Evolutionary conservation across 441 rosid species (phyloP).

Genomic region (Gossypium schwendimanii): DNA sequence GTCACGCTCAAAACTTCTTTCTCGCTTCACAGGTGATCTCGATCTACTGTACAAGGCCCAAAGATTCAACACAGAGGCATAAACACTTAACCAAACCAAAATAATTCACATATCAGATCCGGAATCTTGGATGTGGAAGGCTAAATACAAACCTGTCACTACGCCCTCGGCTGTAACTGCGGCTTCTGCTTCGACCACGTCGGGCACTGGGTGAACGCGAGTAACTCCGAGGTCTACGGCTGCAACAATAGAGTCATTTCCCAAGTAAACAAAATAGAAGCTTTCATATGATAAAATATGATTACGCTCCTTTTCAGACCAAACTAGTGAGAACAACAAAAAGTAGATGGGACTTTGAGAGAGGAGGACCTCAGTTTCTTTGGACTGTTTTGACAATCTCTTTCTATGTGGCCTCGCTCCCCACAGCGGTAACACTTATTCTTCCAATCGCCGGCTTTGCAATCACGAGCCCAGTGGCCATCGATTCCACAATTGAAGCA

Average conservation of each 20-base stretch:
- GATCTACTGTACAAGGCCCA: conserved; percentile 37
- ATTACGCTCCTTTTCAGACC: not conserved
- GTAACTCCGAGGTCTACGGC: conserved; percentile 42
- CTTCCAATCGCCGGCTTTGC: conserved; percentile 83
- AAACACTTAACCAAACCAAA: not conserved
- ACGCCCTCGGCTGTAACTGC: conserved; percentile 58
- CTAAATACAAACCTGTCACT: conserved; percentile 39
- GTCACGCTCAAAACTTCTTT: conserved; percentile 29
- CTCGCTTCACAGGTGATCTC: conserved; percentile 48
- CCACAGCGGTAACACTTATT: conserved; percentile 80
- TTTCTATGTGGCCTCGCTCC: conserved; percentile 66
- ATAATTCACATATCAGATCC: not conserved
- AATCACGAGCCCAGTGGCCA: conserved; percentile 79
- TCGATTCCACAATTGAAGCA: conserved; percentile 73
- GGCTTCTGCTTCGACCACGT: conserved; percentile 62
- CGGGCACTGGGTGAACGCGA: conserved; percentile 59
- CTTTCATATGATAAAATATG: not conserved
- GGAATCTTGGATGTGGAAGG: not conserved
- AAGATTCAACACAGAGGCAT: not conserved
- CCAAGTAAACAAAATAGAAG: not conserved
- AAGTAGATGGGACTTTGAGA: not conserved
- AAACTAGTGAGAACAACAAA: not conserved
- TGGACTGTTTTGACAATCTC: conserved; percentile 69
- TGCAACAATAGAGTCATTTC: not conserved
- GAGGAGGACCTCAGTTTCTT: conserved; percentile 43